phyloP scores from a whole-genome alignment of 163 green algal genomes.

The Scenedesmus sp. region DNA sequence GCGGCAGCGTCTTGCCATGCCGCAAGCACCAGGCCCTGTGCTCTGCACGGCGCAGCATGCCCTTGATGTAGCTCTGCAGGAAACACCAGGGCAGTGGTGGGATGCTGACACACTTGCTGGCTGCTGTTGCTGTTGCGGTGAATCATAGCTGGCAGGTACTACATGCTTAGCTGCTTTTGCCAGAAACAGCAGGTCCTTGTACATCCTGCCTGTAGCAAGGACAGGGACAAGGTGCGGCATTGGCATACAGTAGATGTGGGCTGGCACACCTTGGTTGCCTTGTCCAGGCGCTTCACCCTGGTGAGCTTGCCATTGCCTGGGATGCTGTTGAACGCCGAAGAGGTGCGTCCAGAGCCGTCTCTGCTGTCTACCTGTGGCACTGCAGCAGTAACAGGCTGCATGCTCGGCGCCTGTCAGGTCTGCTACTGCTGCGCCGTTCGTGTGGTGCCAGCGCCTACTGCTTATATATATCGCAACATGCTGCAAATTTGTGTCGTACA shows the following conservation, averaged over 20 bases:
- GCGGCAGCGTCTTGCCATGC: conserved; percentile 56
- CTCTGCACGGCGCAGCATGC: conserved; percentile 53
- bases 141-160: not conserved
- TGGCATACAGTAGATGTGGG: not conserved
- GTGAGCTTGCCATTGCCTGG: not conserved
- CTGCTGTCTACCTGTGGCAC: not conserved
- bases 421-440: not conserved
- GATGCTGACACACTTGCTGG: not conserved
- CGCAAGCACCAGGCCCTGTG: conserved; percentile 40
- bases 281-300: conserved; percentile 33
- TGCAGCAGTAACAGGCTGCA: not conserved
- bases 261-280: not conserved
- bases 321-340: not conserved
- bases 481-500: not conserved
- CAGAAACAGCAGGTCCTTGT: not conserved
- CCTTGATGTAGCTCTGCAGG: conserved; percentile 28
- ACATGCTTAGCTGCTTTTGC: not conserved
- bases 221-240: not conserved
- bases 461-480: not conserved
- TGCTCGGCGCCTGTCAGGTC: not conserved
- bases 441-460: not conserved
- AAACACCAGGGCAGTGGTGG: not conserved
- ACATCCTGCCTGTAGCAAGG: not conserved
- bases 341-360: not conserved
- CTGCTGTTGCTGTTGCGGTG: not conserved